Evolutionary conservation across 139 green algal genomes (phyloP).

Genomic region (Parachlorella kessleri): DNA sequence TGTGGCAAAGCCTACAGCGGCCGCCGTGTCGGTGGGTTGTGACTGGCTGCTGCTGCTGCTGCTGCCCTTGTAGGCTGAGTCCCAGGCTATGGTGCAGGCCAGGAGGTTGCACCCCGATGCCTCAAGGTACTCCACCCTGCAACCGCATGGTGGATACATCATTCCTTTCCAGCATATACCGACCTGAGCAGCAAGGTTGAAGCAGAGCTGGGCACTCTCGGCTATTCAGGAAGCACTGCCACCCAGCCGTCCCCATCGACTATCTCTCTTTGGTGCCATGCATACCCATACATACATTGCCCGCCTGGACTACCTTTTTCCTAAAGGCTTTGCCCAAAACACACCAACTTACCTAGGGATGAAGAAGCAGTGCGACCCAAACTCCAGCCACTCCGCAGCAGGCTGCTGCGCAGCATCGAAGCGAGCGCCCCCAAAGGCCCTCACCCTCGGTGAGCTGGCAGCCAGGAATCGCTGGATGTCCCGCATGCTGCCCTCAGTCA

Average conservation of each 20-base stretch:
- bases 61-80: conserved; percentile 23
- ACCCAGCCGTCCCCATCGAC: too few species aligned
- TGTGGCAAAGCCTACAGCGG: conserved; percentile 9
- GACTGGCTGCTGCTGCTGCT: conserved; percentile 1
- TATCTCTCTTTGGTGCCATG: too few species aligned
- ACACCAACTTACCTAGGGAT: conserved; percentile 56
- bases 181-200: too few species aligned
- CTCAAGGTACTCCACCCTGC: conserved; percentile 72
- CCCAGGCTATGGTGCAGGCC: conserved; percentile 79
- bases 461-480: conserved; percentile 76
- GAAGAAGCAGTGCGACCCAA: conserved; percentile 82
- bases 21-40: background rate
- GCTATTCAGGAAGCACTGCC: too few species aligned
- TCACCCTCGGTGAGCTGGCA: conserved; percentile 54
- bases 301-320: too few species aligned
- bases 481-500: conserved; percentile 47
- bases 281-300: too few species aligned
- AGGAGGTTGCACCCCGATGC: conserved; percentile 48
- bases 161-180: too few species aligned
- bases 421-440: conserved; percentile 77
- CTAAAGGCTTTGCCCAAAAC: background rate
- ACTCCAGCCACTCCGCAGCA: conserved; percentile 62
- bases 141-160: too few species aligned
- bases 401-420: conserved; percentile 44
- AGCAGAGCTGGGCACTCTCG: too few species aligned